These are phyloP conservation scores for Boletus pseudo-olivaceus DNA, from an alignment of 768 basidiomycete genomes.

Conservation along the genomic window DNA sequence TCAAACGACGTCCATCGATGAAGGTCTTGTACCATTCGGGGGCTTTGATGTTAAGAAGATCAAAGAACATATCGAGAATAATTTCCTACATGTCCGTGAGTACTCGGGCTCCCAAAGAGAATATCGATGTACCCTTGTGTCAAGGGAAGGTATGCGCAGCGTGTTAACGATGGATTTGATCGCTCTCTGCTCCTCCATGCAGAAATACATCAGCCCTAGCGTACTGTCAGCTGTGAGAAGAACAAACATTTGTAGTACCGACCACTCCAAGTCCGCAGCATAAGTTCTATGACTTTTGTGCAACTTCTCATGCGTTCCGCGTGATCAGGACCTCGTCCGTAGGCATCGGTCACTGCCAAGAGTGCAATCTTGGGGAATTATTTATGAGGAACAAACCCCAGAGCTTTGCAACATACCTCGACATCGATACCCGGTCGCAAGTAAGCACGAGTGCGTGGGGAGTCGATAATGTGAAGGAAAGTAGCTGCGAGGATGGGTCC, in stretches of 20 bases:
- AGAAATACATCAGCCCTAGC: conserved; percentile 87
- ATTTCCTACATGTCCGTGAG: conserved; percentile 64
- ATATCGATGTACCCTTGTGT: conserved; percentile 59
- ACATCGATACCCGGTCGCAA: conserved; percentile 81
- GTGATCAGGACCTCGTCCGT: conserved; percentile 77
- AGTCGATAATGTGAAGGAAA: conserved; percentile 82
- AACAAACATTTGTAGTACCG: conserved; percentile 25
- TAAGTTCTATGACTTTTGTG: conserved; percentile 71
- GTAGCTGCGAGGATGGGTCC: conserved; percentile 73
- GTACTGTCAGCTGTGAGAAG: conserved; percentile 5
- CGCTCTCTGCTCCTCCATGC: conserved; percentile 83
- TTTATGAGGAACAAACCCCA: background rate
- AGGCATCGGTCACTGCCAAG: conserved; percentile 88
- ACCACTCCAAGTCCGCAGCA: conserved; percentile 95
- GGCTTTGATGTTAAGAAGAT: conserved; percentile 85
- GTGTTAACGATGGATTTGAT: conserved; percentile 83
- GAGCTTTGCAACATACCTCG: conserved; percentile 55
- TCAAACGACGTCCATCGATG: conserved; percentile 82
- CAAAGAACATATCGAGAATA: conserved; percentile 91
- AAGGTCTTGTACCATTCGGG: conserved; percentile 94
- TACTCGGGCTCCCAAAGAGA: background rate
- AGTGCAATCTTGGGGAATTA: conserved; percentile 61
- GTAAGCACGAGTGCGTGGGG: conserved; percentile 75
- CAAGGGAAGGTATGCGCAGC: conserved; percentile 82
- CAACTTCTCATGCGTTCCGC: conserved; percentile 77